Evolutionary conservation across 352 stramenopile genomes (phyloP), one percentile per base, ranked within the genome.

Genomic region (Phytophthora pini): DNA sequence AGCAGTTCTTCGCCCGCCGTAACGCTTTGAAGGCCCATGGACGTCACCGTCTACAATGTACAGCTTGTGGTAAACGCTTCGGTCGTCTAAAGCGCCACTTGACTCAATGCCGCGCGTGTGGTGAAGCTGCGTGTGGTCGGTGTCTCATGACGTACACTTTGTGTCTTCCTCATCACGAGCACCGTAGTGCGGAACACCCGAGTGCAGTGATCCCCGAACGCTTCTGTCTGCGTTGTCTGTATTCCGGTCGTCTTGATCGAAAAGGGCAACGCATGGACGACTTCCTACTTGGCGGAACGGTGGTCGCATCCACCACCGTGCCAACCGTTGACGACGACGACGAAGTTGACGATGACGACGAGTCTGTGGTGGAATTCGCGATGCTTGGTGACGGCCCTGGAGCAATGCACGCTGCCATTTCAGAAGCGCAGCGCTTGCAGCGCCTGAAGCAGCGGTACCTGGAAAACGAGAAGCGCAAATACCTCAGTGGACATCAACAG

Each of bases 181-280:
- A 73, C 45, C 80, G 80, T n/a, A 72, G 64, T 41, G 74, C 76
- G 10, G 78, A 89, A 31, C 80, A 86, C 56, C 80, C 80, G 31
- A 88, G 78, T 38, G 78, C 80, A n/a, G 80, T 87, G 29, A 80
- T 89, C 9, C 68, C 74, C n/a, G 80, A 87, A 31, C 81, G 77
- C 46, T 90, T 90, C 49, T 90, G 81, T 47, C 65, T 87, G 31
- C 82, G 81, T 49, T 90, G 81, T 41, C 51, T 90, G 31, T 88
- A 82, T 62, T 77, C 78, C 6, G 72, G 80, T 15, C 80, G 76
- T 0, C 65, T 79, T 9, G 77, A 89, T 49, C 78, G 80, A 34
- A 84, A 83, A 58, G 75, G 75, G 11, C 71, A 71, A n/a, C 75
- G 72, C 17, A 75, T 81, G 57, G 75, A 83, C 48, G 65, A 63